Evolutionary conservation across 371 early-diverging fungal genomes (phyloP).

Genomic region (Rhizopus stolonifer): DNA sequence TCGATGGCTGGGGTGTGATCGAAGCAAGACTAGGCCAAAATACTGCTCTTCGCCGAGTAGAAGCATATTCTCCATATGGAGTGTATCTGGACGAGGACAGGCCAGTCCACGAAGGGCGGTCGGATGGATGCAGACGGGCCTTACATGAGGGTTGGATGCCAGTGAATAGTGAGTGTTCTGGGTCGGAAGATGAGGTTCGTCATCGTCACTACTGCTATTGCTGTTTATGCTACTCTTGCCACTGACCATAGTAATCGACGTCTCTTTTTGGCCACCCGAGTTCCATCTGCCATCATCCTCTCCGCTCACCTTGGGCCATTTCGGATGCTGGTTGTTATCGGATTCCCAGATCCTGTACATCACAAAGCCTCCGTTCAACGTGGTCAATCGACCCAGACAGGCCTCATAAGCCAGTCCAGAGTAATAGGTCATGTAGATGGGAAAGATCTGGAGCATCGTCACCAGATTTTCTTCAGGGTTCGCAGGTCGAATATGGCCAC

Average conservation of each 20-base stretch:
- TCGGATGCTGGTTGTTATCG: neutral
- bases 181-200: no score
- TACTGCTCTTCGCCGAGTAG: constrained; percentile 50
- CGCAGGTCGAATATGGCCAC: constrained; percentile 48
- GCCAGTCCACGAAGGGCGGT: constrained; percentile 47
- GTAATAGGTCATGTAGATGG: constrained; percentile 36
- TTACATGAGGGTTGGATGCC: no score
- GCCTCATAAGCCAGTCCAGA: constrained; percentile 49
- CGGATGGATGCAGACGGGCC: constrained; percentile 43
- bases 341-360: constrained; percentile 48
- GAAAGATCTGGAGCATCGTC: constrained; percentile 53
- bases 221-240: neutral
- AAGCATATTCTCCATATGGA: constrained; percentile 48
- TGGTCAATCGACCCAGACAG: constrained; percentile 39
- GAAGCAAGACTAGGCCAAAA: constrained; percentile 38
- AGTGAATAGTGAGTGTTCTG: no score
- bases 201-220: constrained; percentile 15
- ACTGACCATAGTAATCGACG: neutral
- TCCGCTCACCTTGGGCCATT: constrained; percentile 39
- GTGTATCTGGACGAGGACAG: constrained; percentile 35
- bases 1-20: constrained; percentile 42
- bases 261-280: neutral
- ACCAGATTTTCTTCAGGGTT: constrained; percentile 48
- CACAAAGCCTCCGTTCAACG: constrained; percentile 45
- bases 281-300: no score